These are phyloP conservation scores for Irpex sp. DNA, from an alignment of 1,284 basidiomycete species.

Conservation along the genomic window DNA sequence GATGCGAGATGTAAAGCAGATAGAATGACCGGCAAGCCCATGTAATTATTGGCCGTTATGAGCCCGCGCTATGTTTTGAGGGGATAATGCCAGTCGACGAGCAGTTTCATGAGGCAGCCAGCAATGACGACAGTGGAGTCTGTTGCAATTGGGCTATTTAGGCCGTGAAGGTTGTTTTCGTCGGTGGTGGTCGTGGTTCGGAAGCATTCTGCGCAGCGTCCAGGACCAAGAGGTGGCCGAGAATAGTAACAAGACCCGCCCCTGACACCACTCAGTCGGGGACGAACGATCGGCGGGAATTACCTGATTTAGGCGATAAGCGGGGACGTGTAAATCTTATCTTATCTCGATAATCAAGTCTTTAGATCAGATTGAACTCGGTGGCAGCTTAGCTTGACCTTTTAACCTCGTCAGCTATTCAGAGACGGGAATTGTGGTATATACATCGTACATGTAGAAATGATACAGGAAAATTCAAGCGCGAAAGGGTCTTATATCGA, in stretches of 20 bases:
- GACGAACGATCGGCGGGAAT: not conserved
- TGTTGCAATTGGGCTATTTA: not conserved
- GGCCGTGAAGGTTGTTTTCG: not conserved
- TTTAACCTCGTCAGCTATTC: not conserved
- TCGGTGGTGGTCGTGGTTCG: not conserved
- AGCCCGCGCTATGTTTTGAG: not conserved
- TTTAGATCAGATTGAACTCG: not conserved
- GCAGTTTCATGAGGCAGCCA: not conserved
- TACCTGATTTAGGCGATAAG: not conserved
- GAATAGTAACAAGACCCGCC: no score
- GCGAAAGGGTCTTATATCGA: not conserved
- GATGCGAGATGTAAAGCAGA: conserved; percentile 3
- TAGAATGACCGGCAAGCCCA: conserved; percentile 7
- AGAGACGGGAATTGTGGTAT: no score
- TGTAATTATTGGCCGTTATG: not conserved
- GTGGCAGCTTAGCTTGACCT: not conserved
- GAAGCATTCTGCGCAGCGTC: not conserved
- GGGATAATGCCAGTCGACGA: not conserved
- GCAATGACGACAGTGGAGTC: not conserved
- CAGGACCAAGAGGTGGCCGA: not conserved
- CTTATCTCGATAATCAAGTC: not conserved
- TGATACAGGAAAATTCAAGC: no score
- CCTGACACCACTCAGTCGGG: not conserved
- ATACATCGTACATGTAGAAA: no score
- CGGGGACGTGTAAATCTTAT: not conserved